Evolutionary conservation across 2,329 filamentous ascomycete genomes (phyloP).

Genomic region (Waltergamsia citrina): DNA sequence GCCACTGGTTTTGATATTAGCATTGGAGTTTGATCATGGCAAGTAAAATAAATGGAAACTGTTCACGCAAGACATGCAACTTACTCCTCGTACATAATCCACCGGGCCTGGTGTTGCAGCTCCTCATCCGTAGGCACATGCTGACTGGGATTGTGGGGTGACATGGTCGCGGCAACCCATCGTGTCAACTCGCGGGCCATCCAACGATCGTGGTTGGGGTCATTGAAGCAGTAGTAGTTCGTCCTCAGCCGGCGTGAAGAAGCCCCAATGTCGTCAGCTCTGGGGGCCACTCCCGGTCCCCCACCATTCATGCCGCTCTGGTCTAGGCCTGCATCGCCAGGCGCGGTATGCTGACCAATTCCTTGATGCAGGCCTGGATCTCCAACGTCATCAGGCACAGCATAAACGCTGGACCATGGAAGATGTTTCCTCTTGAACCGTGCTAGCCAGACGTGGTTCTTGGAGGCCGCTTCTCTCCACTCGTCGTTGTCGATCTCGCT

Average conservation of each 20-base stretch:
- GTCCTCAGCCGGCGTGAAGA: no score
- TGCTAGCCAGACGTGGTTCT: slow-evolving; percentile 12
- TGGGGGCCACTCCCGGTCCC: neutral
- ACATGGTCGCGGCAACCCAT: slow-evolving; percentile 17
- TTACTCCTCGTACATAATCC: slow-evolving; percentile 19
- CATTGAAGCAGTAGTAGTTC: slow-evolving; percentile 12
- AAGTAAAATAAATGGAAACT: neutral
- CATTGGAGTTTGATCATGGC: no score
- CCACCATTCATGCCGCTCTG: no score
- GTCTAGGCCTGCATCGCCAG: no score
- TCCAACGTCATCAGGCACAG: neutral
- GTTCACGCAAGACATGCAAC: slow-evolving; percentile 2
- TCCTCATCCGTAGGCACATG: slow-evolving; percentile 23
- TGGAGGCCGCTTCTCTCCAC: slow-evolving; percentile 9
- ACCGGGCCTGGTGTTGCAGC: slow-evolving; percentile 20
- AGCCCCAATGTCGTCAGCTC: neutral
- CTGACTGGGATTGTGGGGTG: slow-evolving; percentile 16
- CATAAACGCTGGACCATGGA: slow-evolving; percentile 3
- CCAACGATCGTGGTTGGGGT: slow-evolving; percentile 14
- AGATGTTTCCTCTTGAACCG: slow-evolving; percentile 13
- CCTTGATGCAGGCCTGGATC: no score
- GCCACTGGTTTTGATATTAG: slow-evolving; percentile 18
- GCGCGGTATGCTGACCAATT: no score
- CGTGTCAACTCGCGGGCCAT: slow-evolving; percentile 11
- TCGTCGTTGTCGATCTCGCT: slow-evolving; percentile 9